A percentile compares a stretch with the other conserved stretches of the same genome.
Conservation (phyloP, 2,329 filamentous ascomycete species). For the Drechslerella dactyloides region DNA sequence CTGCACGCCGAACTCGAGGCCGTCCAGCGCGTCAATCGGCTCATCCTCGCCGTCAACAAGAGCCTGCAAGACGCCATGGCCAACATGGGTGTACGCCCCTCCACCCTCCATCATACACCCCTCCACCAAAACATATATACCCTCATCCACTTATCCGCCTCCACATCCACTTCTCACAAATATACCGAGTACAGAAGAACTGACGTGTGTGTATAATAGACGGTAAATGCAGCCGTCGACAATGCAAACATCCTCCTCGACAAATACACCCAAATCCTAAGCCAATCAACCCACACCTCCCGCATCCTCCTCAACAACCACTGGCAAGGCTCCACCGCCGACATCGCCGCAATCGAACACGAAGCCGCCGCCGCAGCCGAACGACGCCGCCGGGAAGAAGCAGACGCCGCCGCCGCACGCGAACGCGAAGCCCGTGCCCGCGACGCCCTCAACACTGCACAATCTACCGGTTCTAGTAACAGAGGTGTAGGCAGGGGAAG, state of each 20-base stretch:
- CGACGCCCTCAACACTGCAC: slow-evolving; percentile 55
- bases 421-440: slow-evolving; percentile 58
- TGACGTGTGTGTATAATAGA: slow-evolving; percentile 38
- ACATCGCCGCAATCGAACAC: slow-evolving; percentile 83
- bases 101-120: background rate
- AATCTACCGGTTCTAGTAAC: slow-evolving; percentile 53
- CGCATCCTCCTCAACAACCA: slow-evolving; percentile 83
- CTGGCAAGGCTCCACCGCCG: slow-evolving; percentile 88
- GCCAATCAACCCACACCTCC: slow-evolving; percentile 97
- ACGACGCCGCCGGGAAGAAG: slow-evolving; percentile 78
- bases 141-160: too few relatives aligned
- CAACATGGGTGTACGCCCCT: slow-evolving; percentile 73
- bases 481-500: slow-evolving; percentile 17
- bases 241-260: slow-evolving; percentile 89
- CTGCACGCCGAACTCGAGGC: slow-evolving; percentile 80
- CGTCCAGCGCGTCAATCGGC: slow-evolving; percentile 83
- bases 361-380: slow-evolving; percentile 83
- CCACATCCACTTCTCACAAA: too few relatives aligned
- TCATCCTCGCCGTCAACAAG: slow-evolving; percentile 78
- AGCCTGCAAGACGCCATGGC: slow-evolving; percentile 74
- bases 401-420: slow-evolving; percentile 73
- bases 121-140: background rate
- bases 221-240: slow-evolving; percentile 43
- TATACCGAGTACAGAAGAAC: too few relatives aligned
- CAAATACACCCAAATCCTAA: slow-evolving; percentile 94